Evolutionary conservation across 306 rosid genomes (phyloP), one percentile per base, ranked within the genome.

Genomic region (Cicer bijugum): DNA sequence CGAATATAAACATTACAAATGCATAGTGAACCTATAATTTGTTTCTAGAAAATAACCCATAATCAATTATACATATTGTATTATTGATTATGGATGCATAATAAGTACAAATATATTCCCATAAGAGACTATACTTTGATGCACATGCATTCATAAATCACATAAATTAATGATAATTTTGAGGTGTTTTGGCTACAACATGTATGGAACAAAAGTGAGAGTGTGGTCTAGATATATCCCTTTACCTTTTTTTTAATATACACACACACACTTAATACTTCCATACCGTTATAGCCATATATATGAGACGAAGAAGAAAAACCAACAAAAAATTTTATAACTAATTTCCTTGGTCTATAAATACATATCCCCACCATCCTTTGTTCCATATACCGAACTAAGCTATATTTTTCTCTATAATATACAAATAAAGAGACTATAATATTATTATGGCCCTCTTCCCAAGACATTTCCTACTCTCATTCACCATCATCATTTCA

Each of bases 371-470:
- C 44, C 47, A 74, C 66, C 52, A 17, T 23, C 16, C 55, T 63
- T 52, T 67, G 16, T 70, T 71, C 66, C 56, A 28, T 28, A 80
- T 9, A 75, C 69, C 74, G 38, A 71, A 17, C 52, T 20, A n/a
- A 50, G 19, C 55, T 9, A 44, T 44, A 44, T 44, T 64, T 52
- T 61, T 47, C 61, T 55, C 12, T 78, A 16, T 40, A 23, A 23
- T 23, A 23, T 23, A 2, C 4, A 23, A 23, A 23, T 23, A 23
- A 23, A 55, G 40, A 15, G 82, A 46, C 0, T 1, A 39, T 11
- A 67, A 69, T 17, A 17, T n/a, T 44, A 62, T 33, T 14, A 88
- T 86, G 96, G 75, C 78, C 79, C 64, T 53, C 67, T 69, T 57
- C 45, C 39, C 20, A 42, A 38, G 12, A 28, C 40, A 53, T 67